Evolutionary conservation across 495 filamentous ascomycete species (phyloP).

Genomic region (Trichoderma asperelloides): DNA sequence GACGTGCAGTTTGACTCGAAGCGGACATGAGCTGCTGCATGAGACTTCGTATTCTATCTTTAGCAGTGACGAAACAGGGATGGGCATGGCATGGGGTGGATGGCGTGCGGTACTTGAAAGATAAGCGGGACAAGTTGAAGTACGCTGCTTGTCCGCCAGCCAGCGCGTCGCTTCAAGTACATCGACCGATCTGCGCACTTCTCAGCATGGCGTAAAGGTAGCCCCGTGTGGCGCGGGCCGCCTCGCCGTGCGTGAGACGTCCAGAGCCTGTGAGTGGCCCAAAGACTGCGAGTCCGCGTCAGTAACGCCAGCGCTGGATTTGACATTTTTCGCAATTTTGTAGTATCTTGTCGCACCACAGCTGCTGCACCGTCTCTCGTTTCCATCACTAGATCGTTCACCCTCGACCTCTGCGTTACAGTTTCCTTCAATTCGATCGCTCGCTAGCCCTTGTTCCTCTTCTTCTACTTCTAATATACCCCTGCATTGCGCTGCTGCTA

Average conservation of each 20-base stretch:
- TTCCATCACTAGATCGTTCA: neutral
- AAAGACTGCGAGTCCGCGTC: neutral
- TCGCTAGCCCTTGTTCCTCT: neutral
- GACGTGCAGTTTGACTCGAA: too few relatives aligned
- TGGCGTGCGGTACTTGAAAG: neutral
- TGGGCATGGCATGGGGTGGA: neutral
- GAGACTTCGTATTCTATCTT: slow-evolving; percentile 5
- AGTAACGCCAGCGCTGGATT: neutral
- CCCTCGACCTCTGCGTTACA: neutral
- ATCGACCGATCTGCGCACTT: neutral
- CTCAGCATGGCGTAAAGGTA: neutral
- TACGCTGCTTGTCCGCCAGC: too few relatives aligned
- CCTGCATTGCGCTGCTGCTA: too few relatives aligned
- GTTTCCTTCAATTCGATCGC: neutral
- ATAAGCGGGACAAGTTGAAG: neutral
- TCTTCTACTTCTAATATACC: neutral
- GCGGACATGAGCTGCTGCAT: neutral
- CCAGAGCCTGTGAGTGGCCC: neutral
- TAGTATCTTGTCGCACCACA: neutral
- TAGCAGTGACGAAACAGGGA: neutral
- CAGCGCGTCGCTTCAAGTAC: too few relatives aligned
- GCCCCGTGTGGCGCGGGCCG: neutral
- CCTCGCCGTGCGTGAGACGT: neutral
- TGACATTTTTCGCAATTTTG: neutral
- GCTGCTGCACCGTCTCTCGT: neutral